Base-by-base conservation (phyloP, 2,329 filamentous ascomycete species). In the Fusarium staphyleae region DNA sequence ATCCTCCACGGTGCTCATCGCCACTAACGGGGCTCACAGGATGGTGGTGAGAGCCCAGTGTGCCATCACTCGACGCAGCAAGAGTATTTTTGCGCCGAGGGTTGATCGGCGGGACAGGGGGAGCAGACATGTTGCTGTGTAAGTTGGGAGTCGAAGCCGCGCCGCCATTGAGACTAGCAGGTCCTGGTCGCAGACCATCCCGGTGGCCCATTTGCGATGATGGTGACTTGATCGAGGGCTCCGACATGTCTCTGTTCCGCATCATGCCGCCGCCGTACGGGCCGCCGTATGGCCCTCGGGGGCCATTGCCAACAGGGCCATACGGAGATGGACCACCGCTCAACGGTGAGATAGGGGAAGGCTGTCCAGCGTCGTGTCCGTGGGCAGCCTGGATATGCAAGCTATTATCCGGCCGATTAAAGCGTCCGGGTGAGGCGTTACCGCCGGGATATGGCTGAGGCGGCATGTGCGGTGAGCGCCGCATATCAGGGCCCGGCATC, bases 101-200 rank as follows among this genome's bases (percentile, higher is more conserved):
- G 65, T 86, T 86, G 66, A 86, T 82, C 2, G 83, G 82, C 3
- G 83, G 83, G 29, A 86, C 52, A 2, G 83, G 83, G 3, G 83
- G 82, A 2, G 73, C 75, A 19, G 66, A 51, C 14, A 67, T 62
- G 10, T 65, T 69, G 5, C 68, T 66, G 39, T 74, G 74, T 34
- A 76, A 58, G 52, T 75, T 74, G 1, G 75, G 72, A 5, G 73
- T 73, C 11, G 74, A 76, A 5, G 65, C 66, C 2, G 72, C 62
- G 9, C 65, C 62, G 2, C 62, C 61, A 2, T 72, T 66, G 12
- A 73, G 52, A 60, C 75, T 77, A 26, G 71, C 72, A 3, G 71
- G 71, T 4, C 74, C 70, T 3, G 72, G 69, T 22, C 77, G 73
- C n/a, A 59, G 55, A n/a, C 37, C 51, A 3, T 69, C 69, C 22